Conservation (phyloP, 495 filamentous ascomycete genomes). For the Neurospora sp. region DNA sequence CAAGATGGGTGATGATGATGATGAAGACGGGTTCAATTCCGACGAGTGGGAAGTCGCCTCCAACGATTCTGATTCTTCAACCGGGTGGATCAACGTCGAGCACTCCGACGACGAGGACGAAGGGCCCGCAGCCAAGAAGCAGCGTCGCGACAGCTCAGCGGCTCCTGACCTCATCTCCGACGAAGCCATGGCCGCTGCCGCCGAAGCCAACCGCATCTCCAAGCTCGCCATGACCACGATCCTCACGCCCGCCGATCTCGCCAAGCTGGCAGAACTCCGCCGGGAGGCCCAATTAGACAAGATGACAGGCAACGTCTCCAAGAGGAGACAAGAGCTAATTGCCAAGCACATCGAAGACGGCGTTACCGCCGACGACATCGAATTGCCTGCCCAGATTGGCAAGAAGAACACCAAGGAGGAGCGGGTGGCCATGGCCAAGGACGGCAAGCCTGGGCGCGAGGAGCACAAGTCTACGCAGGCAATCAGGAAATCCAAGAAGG, state of each 20-base stretch:
- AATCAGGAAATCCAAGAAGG: slow-evolving; percentile 72
- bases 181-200: slow-evolving; percentile 28
- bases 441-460: slow-evolving; percentile 59
- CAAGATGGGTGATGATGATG: slow-evolving; percentile 31
- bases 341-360: slow-evolving; percentile 68
- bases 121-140: slow-evolving; percentile 51
- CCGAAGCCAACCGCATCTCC: slow-evolving; percentile 26
- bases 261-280: slow-evolving; percentile 83
- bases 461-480: slow-evolving; percentile 77
- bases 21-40: slow-evolving; percentile 61
- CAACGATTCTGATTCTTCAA: slow-evolving; percentile 62
- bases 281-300: slow-evolving; percentile 60
- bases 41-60: slow-evolving; percentile 80
- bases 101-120: slow-evolving; percentile 69
- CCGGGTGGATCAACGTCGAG: slow-evolving; percentile 81
- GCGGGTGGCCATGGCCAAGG: slow-evolving; percentile 64
- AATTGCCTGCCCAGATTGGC: slow-evolving; percentile 57
- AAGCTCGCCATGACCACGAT: slow-evolving; percentile 78
- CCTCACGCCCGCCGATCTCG: slow-evolving; percentile 83
- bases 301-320: slow-evolving; percentile 32
- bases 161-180: slow-evolving; percentile 20
- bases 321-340: slow-evolving; percentile 40
- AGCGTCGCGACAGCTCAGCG: slow-evolving; percentile 24
- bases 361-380: slow-evolving; percentile 78
- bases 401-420: slow-evolving; percentile 69